Percentiles rank a stretch among this genome's conserved stretches.
phyloP scores from a whole-genome alignment of 306 rosid genomes.

The Castanea sativa region DNA sequence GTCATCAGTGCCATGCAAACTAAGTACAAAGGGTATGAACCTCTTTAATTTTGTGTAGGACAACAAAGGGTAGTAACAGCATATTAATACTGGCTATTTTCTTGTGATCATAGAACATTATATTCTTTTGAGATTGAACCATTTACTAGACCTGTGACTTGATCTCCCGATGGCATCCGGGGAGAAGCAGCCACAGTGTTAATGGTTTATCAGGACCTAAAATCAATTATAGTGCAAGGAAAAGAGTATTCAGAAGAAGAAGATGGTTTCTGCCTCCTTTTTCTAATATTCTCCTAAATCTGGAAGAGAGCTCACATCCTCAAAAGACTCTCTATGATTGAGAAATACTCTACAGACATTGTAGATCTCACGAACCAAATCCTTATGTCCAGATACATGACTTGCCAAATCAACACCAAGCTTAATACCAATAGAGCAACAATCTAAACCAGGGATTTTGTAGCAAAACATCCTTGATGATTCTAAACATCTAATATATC shows the following conservation, averaged over 20 bases:
- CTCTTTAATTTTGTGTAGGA: not conserved
- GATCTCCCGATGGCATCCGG: too few species aligned
- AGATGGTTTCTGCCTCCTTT: not conserved
- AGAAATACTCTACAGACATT: not conserved
- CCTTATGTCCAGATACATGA: too few species aligned
- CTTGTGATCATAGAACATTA: not conserved
- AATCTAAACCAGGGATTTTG: too few species aligned
- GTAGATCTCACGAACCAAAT: not conserved
- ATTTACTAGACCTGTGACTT: too few species aligned
- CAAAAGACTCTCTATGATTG: not conserved
- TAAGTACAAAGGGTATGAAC: not conserved
- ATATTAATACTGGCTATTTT: not conserved
- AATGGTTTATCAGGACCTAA: too few species aligned
- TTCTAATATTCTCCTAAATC: not conserved
- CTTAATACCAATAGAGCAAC: too few species aligned
- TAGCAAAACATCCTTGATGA: too few species aligned
- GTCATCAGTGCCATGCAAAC: not conserved
- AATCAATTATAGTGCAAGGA: not conserved
- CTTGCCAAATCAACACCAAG: too few species aligned
- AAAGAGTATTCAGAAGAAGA: not conserved
- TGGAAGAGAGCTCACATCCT: not conserved
- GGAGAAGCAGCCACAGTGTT: too few species aligned
- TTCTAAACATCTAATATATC: too few species aligned
- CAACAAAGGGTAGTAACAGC: constrained; percentile 10
- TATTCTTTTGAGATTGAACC: too few species aligned